phyloP scores from a whole-genome alignment of 257 asterid genomes.

The Striga asiatica region DNA sequence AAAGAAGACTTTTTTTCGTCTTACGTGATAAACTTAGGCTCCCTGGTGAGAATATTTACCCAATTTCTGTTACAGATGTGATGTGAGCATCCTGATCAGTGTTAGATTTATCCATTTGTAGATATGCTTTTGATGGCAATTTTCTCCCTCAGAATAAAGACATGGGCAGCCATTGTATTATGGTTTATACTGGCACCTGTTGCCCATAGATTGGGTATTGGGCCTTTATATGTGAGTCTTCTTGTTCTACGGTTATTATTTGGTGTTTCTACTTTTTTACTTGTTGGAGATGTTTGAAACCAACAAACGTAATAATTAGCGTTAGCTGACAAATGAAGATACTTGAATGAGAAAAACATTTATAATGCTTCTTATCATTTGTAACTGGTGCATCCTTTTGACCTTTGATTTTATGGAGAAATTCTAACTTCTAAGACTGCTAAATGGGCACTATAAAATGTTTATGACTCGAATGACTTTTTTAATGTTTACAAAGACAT shows the following conservation, averaged over 20 bases:
- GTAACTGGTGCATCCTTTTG: background rate
- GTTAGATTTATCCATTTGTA: conserved; percentile 22
- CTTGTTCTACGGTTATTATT: conserved; percentile 10
- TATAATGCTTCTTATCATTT: background rate
- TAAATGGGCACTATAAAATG: background rate
- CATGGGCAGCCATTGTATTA: conserved; percentile 47
- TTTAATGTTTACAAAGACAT: background rate
- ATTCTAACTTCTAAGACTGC: conserved; percentile 1
- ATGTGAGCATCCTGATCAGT: conserved; percentile 18
- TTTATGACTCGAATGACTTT: conserved; percentile 5
- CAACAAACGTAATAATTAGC: background rate
- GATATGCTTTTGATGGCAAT: conserved; percentile 79
- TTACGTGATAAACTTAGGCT: conserved; percentile 62
- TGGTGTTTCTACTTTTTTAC: background rate
- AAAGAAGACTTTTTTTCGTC: conserved; percentile 48
- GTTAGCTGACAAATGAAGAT: background rate
- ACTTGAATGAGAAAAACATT: background rate
- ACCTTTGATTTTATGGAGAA: background rate
- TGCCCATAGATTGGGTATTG: conserved; percentile 58
- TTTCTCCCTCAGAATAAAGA: conserved; percentile 58
- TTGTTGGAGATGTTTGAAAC: background rate
- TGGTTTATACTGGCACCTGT: conserved; percentile 81
- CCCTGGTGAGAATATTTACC: conserved; percentile 49
- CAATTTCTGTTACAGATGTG: background rate
- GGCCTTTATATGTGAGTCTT: conserved; percentile 76